These are phyloP conservation scores for Sporothrix protearum DNA, from an alignment of 2,329 filamentous ascomycete species.

Conservation along the genomic window DNA sequence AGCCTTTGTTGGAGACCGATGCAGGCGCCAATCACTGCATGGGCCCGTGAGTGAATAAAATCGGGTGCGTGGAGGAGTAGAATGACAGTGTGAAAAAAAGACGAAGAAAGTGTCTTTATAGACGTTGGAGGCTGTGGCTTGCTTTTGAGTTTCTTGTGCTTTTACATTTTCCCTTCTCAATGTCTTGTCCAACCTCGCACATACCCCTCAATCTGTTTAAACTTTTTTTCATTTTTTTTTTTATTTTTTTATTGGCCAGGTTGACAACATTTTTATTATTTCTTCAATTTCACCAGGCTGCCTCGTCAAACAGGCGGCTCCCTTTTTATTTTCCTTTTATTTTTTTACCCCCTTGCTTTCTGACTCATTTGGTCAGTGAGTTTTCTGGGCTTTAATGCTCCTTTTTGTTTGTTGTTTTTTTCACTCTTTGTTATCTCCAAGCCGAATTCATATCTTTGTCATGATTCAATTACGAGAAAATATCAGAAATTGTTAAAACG, in stretches of 20 bases:
- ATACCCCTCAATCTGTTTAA: constrained; percentile 5
- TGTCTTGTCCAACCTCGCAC: neutral
- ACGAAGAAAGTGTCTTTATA: constrained; percentile 3
- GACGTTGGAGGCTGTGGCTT: constrained; percentile 1
- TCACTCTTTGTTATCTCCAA: neutral
- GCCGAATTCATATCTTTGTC: neutral
- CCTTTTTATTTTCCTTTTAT: neutral
- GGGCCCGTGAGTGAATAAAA: neutral
- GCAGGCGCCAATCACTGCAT: constrained; percentile 2
- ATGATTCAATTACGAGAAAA: neutral
- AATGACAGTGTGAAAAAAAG: neutral
- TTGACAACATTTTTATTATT: neutral
- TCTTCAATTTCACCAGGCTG: neutral
- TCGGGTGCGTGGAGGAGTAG: neutral
- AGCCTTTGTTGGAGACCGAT: constrained; percentile 1
- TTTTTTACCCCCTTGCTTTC: neutral
- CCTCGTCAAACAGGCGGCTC: neutral
- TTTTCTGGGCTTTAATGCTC: constrained; percentile 6
- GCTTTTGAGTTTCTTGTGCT: neutral
- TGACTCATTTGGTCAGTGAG: constrained; percentile 1
- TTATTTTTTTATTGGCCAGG: neutral
- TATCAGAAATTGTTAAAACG: neutral
- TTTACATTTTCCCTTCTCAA: neutral
- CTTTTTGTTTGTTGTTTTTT: constrained; percentile 9
- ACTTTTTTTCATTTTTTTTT: neutral